Evolutionary conservation across 352 stramenopile species (phyloP).

Genomic region (Phytophthora cactorum): DNA sequence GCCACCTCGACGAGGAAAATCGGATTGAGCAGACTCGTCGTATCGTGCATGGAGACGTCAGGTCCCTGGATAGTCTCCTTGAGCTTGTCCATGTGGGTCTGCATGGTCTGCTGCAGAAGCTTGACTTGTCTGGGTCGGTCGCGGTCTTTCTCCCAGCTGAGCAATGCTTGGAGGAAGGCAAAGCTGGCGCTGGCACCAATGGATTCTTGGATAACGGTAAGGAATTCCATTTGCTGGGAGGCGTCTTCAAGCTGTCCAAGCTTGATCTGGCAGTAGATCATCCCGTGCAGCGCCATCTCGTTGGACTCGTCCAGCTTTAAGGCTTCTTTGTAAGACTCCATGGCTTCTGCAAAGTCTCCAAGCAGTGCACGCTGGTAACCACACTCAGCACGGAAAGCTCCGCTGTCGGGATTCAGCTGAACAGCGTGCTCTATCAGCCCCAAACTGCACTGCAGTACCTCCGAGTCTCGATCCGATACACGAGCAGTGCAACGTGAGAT

Average conservation of each 20-base stretch:
- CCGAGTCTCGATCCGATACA: conserved; percentile 65
- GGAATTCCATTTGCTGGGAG: conserved; percentile 92
- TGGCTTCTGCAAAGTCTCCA: conserved; percentile 77
- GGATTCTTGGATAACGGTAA: conserved; percentile 90
- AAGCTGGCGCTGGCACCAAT: conserved; percentile 83
- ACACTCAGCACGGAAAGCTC: conserved; percentile 71
- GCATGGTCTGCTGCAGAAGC: conserved; percentile 75
- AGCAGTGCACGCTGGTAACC: conserved; percentile 82
- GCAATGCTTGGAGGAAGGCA: conserved; percentile 84
- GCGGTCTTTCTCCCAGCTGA: conserved; percentile 83
- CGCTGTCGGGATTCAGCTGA: conserved; percentile 62
- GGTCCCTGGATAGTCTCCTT: conserved; percentile 66
- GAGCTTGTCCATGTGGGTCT: conserved; percentile 86
- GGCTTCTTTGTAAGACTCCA: conserved; percentile 88
- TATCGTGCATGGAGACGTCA: conserved; percentile 74
- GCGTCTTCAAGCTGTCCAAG: conserved; percentile 89
- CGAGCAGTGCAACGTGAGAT: conserved; percentile 66
- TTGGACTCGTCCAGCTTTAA: conserved; percentile 90
- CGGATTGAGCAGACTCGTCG: conserved; percentile 85
- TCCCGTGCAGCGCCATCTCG: conserved; percentile 85
- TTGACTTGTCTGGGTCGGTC: conserved; percentile 74
- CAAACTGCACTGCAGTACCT: conserved; percentile 79
- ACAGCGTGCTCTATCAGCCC: conserved; percentile 74
- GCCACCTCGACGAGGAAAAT: conserved; percentile 91
- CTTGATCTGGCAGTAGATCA: conserved; percentile 94